Percentiles rank a stretch among this genome's conserved stretches.
Evolutionary conservation across 1,284 basidiomycete genomes (phyloP).

Genomic region (Irpex sp.): DNA sequence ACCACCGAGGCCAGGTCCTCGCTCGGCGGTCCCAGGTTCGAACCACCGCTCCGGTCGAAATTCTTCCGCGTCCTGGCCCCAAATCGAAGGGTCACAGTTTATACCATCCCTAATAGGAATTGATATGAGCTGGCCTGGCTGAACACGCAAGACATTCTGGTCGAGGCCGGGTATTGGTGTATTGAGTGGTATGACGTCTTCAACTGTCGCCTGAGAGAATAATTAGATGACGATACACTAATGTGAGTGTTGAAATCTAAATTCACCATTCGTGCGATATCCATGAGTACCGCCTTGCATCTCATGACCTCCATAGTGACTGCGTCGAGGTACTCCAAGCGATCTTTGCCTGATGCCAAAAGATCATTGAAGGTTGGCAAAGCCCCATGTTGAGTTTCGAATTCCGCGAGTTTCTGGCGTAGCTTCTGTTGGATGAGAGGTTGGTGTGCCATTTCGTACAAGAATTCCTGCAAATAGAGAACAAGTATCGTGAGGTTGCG

Average conservation of each 20-base stretch:
- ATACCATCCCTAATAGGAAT: background rate
- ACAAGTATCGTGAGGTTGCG: constrained; percentile 15
- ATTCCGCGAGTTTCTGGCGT: constrained; percentile 12
- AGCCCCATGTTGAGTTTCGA: constrained; percentile 18
- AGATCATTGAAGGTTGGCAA: constrained; percentile 19
- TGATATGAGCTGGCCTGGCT: background rate
- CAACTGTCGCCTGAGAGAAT: constrained; percentile 13
- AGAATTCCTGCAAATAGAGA: background rate
- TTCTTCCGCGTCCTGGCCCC: constrained; percentile 11
- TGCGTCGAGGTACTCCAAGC: constrained; percentile 52
- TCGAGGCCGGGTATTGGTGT: constrained; percentile 30
- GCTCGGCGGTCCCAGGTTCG: background rate
- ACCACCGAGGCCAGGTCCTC: constrained; percentile 1
- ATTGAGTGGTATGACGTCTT: constrained; percentile 41
- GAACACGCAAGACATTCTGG: background rate
- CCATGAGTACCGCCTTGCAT: constrained; percentile 13
- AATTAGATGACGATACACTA: background rate
- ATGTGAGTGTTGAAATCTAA: background rate
- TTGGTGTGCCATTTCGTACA: constrained; percentile 2
- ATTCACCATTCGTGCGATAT: background rate
- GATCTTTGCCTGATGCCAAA: constrained; percentile 30
- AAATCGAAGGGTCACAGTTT: background rate
- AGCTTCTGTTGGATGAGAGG: constrained; percentile 5
- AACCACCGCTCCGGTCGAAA: constrained; percentile 9
- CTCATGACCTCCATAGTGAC: constrained; percentile 40